Conservation (phyloP, 768 basidiomycete species). For the Chiua virens region DNA sequence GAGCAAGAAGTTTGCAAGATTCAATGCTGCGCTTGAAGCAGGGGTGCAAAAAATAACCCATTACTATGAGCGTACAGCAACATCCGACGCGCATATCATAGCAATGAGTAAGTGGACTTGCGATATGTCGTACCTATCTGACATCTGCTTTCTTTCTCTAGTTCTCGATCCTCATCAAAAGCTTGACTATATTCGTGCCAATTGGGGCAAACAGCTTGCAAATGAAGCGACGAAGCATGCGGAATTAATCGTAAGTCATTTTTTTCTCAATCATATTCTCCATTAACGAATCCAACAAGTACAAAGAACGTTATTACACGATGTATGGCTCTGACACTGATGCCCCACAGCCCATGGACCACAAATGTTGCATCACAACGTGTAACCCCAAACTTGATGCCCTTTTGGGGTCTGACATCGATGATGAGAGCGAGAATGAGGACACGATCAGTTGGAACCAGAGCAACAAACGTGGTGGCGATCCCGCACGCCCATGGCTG, state of each 20-base stretch:
- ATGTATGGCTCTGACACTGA: neutral
- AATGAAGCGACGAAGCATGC: neutral
- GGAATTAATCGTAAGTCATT: neutral
- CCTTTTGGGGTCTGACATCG: neutral
- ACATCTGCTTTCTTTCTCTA: neutral
- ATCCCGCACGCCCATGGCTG: conserved; percentile 1
- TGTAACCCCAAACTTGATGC: neutral
- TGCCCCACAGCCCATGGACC: neutral
- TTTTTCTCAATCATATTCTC: neutral
- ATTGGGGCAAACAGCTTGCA: neutral
- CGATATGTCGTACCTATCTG: neutral
- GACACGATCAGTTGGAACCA: neutral
- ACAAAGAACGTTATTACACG: neutral
- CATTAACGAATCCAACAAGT: conserved; percentile 2
- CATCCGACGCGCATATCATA: neutral
- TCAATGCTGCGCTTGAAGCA: neutral
- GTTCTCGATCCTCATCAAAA: conserved; percentile 6
- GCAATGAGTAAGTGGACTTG: conserved; percentile 9
- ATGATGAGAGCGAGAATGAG: neutral
- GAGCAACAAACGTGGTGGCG: neutral
- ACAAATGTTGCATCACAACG: neutral
- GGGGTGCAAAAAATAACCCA: neutral
- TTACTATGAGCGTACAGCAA: neutral
- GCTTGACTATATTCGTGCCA: conserved; percentile 3
- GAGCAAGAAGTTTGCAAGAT: conserved; percentile 2